Base-by-base conservation (phyloP, 2,329 filamentous ascomycete genomes). In the Aspergillus hiratsukae region DNA sequence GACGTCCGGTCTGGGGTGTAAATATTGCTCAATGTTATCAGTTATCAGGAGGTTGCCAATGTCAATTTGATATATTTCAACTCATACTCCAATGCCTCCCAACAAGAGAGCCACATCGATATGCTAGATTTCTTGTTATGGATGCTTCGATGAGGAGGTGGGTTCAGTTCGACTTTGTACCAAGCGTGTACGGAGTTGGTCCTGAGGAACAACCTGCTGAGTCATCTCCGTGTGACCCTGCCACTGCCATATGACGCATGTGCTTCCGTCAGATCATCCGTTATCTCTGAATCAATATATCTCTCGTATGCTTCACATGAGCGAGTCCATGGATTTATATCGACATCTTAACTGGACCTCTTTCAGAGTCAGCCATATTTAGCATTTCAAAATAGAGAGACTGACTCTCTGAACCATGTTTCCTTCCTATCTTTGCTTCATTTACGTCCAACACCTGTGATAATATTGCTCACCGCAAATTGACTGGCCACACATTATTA, bases 151-250 rank as follows among this genome's bases (percentile, higher is more conserved):
- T 46, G 43, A 25, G 23, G 11, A 23, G 23, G 21, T 25, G 43
- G 19, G 41, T 23, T 45, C n/a, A 10, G 11, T 17, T 14, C 10
- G 14, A 23, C 21, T 46, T 5, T 23, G 10, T 14, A 25, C 10
- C 43, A 4, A 14, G 23, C 27, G 10, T 27, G 2, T 46, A 46
- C 21, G 14, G n/a, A 14, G 23, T 10, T 14, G 27, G n/a, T 46
- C 14, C 31, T 46, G 43, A 27, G 21, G 8, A 37, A 31, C 10
- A 25, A 25, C 3, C 21, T 54, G 69, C 65, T 72, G 69, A 73
- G 70, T 73, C 70, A 73, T 64, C 68, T 68, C 69, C 70, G 49
- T 53, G 61, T 70, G 69, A 72, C 64, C 64, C 63, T 65, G 60
- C 14, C 11, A 11, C 2, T 1, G 31, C 62, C 70, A 58, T 63